These are phyloP conservation scores for Pascua sp. DNA, from an alignment of 1,284 basidiomycete genomes.

Conservation along the genomic window DNA sequence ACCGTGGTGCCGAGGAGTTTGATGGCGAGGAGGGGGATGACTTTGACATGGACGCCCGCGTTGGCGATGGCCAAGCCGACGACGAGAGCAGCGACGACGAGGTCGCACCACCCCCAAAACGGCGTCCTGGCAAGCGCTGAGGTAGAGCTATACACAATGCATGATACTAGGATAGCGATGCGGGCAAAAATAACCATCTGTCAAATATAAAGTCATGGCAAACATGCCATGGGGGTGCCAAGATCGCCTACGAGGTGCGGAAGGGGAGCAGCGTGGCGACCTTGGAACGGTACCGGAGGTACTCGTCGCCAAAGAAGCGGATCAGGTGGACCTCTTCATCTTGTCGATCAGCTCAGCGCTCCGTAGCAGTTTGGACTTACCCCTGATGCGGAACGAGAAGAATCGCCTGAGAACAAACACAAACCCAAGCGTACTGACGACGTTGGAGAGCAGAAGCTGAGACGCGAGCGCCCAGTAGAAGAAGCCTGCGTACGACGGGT, in stretches of 20 bases:
- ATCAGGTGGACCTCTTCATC: constrained; percentile 71
- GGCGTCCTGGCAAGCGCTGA: constrained; percentile 14
- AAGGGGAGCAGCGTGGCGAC: constrained; percentile 70
- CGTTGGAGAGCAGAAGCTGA: constrained; percentile 87
- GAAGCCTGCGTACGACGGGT: constrained; percentile 96
- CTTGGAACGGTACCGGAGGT: constrained; percentile 62
- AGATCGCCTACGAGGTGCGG: constrained; percentile 14
- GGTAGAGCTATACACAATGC: background rate
- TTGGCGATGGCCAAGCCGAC: constrained; percentile 52
- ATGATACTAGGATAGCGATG: background rate
- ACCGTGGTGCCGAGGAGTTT: constrained; percentile 55
- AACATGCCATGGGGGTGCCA: constrained; percentile 1
- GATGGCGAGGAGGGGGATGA: constrained; percentile 54
- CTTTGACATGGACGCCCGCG: constrained; percentile 47
- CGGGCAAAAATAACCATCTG: too few relatives aligned
- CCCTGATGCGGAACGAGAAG: constrained; percentile 74
- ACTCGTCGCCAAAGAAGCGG: constrained; percentile 77
- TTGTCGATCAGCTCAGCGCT: constrained; percentile 32
- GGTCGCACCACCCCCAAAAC: constrained; percentile 18
- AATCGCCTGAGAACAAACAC: constrained; percentile 71
- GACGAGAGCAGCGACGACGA: constrained; percentile 37
- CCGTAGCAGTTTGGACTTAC: constrained; percentile 53
- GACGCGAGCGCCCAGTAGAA: constrained; percentile 97
- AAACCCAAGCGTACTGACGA: constrained; percentile 56
- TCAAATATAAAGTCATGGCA: too few relatives aligned